Evolutionary conservation across 2,329 filamentous ascomycete genomes (phyloP).

Genomic region (Teratosphaeriaceae sp.): DNA sequence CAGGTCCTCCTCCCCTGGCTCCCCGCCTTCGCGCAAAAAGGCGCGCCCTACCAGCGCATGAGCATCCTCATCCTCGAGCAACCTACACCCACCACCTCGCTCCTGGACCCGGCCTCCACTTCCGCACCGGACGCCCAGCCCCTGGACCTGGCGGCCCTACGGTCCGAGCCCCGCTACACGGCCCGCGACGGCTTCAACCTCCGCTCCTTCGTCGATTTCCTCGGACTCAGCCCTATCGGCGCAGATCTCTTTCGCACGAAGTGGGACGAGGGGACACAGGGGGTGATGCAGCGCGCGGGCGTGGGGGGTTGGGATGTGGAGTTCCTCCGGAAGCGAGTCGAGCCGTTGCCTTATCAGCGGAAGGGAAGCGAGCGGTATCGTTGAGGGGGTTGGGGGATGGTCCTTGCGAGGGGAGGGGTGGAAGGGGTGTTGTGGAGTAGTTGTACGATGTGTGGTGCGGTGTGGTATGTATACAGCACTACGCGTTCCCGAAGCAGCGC

Average conservation of each 20-base stretch:
- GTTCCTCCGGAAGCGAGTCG: slow-evolving; percentile 72
- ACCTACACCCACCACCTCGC: slow-evolving; percentile 27
- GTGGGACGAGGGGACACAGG: slow-evolving; percentile 85
- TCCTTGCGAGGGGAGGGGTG: no score
- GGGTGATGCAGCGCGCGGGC: slow-evolving; percentile 74
- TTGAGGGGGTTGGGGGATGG: no score
- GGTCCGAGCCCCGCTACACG: slow-evolving; percentile 45
- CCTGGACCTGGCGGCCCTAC: slow-evolving; percentile 71
- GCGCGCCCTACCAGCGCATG: slow-evolving; percentile 83
- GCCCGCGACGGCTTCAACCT: slow-evolving; percentile 60
- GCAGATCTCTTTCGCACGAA: slow-evolving; percentile 80
- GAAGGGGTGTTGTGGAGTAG: no score
- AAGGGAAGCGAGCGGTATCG: slow-evolving; percentile 43
- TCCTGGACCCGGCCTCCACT: background rate
- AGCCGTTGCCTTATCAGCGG: slow-evolving; percentile 59
- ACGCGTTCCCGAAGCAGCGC: no score
- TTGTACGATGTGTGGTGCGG: no score
- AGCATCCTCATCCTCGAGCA: slow-evolving; percentile 81
- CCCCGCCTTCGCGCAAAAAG: slow-evolving; percentile 81
- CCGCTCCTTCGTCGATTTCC: slow-evolving; percentile 65
- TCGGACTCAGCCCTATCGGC: slow-evolving; percentile 65
- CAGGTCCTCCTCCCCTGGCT: slow-evolving; percentile 76
- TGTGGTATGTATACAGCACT: no score
- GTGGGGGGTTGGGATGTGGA: slow-evolving; percentile 74
- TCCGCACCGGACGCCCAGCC: slow-evolving; percentile 58